Evolutionary conservation across 2,329 filamentous ascomycete species (phyloP).

Genomic region (Rhytidhysteron rufulum): DNA sequence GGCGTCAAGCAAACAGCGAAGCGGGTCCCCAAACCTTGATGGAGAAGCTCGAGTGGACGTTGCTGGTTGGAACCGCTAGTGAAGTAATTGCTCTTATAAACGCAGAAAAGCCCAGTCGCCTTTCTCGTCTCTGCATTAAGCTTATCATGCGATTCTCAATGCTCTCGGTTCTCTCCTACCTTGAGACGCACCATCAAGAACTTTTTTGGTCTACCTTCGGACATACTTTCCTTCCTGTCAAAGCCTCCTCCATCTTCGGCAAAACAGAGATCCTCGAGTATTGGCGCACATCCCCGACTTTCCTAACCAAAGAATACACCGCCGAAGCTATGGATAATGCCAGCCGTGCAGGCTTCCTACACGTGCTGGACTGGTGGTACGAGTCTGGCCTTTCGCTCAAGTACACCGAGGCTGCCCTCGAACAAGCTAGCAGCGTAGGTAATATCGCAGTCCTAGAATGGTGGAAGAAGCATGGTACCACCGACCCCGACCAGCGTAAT

Average conservation of each 20-base stretch:
- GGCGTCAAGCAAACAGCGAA: conserved; percentile 60
- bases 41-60: conserved; percentile 79
- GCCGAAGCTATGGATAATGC: conserved; percentile 82
- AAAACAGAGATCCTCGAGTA: conserved; percentile 82
- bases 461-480: conserved; percentile 73
- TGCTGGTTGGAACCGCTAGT: conserved; percentile 67
- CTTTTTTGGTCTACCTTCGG: conserved; percentile 86
- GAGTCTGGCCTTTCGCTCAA: conserved; percentile 73
- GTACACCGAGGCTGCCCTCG: conserved; percentile 82
- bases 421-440: conserved; percentile 80
- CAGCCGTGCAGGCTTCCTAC: conserved; percentile 77
- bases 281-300: conserved; percentile 81
- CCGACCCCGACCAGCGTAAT: conserved; percentile 25
- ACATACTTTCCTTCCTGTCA: conserved; percentile 76
- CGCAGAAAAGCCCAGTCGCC: conserved; percentile 65
- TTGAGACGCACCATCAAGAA: conserved; percentile 64
- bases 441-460: conserved; percentile 85
- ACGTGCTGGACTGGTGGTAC: conserved; percentile 90
- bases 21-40: conserved; percentile 69
- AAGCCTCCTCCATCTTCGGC: conserved; percentile 82
- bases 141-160: conserved; percentile 90
- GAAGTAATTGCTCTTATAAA: conserved; percentile 72
- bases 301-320: conserved; percentile 82
- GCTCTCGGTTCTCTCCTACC: conserved; percentile 70
- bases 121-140: conserved; percentile 79